A percentile compares a stretch with the other conserved stretches of the same genome.
Conservation (phyloP, 129 eudicot genomes). For the Escallonia rubra region DNA sequence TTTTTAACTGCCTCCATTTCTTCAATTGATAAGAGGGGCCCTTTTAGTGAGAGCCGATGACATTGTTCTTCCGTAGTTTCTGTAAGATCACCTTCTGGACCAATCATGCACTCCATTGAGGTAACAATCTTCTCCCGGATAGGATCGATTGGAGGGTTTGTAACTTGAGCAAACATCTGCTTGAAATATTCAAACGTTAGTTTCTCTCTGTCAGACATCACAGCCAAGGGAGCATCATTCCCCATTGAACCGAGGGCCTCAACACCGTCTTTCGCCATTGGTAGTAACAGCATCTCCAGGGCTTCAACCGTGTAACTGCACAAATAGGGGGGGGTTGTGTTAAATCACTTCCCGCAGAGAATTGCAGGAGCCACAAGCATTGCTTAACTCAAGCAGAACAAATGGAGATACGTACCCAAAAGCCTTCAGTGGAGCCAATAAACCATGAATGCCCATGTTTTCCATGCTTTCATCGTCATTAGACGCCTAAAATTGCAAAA, state of each 20-base stretch:
- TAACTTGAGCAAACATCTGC: slow-evolving; percentile 99
- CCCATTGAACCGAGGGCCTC: slow-evolving; percentile 99
- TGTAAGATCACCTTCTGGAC: slow-evolving; percentile 99
- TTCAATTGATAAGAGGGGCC: slow-evolving; percentile 79
- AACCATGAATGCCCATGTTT: slow-evolving; percentile 78
- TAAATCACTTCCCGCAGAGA: not conserved
- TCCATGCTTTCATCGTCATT: slow-evolving; percentile 68
- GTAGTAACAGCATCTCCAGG: slow-evolving; percentile 89
- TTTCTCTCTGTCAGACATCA: slow-evolving; percentile 94
- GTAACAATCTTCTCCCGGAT: slow-evolving; percentile 97
- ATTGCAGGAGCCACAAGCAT: not conserved
- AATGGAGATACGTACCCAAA: slow-evolving; percentile 54
- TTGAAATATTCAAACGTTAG: slow-evolving; percentile 91
- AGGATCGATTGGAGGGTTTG: slow-evolving; percentile 98
- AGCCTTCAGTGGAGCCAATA: slow-evolving; percentile 87
- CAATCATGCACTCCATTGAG: slow-evolving; percentile 97
- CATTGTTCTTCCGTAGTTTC: slow-evolving; percentile 96
- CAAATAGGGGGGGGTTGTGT: not conserved
- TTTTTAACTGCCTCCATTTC: slow-evolving; percentile 92
- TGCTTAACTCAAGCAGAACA: not conserved
- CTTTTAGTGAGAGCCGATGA: slow-evolving; percentile 89
- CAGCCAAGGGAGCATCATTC: slow-evolving; percentile 97
- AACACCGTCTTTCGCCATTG: slow-evolving; percentile 96
- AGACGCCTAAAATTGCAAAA: slow-evolving; percentile 35
- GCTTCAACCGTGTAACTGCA: slow-evolving; percentile 79